phyloP scores from a whole-genome alignment of 495 filamentous ascomycete species.

The Aspergillus sparsus region DNA sequence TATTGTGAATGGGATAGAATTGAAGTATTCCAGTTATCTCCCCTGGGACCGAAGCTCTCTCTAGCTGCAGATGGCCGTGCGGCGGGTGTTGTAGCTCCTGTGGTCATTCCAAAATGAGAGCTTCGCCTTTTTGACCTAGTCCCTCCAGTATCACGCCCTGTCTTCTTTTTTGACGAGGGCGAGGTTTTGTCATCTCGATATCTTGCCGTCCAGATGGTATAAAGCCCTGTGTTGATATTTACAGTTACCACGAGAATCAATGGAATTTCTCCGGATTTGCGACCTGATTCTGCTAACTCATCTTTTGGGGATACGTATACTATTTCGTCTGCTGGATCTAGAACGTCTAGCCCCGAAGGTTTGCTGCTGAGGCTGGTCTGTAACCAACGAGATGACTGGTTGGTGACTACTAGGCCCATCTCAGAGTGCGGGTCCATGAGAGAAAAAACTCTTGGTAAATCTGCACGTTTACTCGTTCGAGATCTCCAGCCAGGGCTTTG shows the following conservation, averaged over 20 bases:
- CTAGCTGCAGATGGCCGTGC: constrained; percentile 47
- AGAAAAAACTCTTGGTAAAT: constrained; percentile 78
- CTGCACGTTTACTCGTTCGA: constrained; percentile 46
- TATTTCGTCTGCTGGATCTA: constrained; percentile 74
- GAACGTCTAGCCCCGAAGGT: constrained; percentile 46
- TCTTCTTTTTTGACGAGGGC: constrained; percentile 50
- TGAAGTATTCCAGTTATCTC: constrained; percentile 38
- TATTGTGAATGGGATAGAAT: constrained; percentile 43
- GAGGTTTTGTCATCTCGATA: constrained; percentile 62
- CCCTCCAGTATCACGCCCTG: constrained; percentile 51
- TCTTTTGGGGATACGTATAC: constrained; percentile 69
- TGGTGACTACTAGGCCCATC: constrained; percentile 76
- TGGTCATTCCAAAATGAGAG: constrained; percentile 77
- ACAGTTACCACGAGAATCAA: constrained; percentile 79
- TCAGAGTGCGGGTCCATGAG: constrained; percentile 86
- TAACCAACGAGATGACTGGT: constrained; percentile 38
- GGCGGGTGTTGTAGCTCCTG: constrained; percentile 79
- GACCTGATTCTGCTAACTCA: constrained; percentile 44
- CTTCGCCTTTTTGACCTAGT: constrained; percentile 73
- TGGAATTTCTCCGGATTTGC: constrained; percentile 31
- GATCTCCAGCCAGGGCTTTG: constrained; percentile 30
- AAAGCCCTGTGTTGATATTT: constrained; percentile 68
- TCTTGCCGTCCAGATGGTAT: constrained; percentile 76
- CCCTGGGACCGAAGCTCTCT: constrained; percentile 58
- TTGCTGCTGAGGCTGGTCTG: constrained; percentile 34